Evolutionary conservation across 2,329 filamentous ascomycete species (phyloP), one percentile per base, ranked within the genome.

Genomic region (Xylariaceae sp.): DNA sequence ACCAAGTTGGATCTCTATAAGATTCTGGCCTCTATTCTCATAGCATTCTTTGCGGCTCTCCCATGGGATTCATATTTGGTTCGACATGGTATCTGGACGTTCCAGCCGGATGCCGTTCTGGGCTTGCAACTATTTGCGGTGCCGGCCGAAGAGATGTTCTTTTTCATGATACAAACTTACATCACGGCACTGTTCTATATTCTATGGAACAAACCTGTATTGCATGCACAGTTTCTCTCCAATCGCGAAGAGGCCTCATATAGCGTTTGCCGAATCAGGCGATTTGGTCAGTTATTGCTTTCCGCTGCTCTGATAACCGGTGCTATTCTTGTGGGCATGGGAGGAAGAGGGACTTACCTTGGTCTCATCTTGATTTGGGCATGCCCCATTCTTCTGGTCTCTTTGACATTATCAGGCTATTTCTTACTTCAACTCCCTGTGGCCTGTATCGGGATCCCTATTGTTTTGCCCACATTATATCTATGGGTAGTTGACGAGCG

Each of bases 31-130:
- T 72, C 89, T 47, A 75, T 86, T 54, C 71, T 75, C 18, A 76
- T 88, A 59, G 85, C 86, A 18, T 82, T 90, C 45, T 63, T 76
- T 22, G 80, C 86, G 3, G 89, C 87, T 0, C 83, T 86, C 22
- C 87, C 87, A 30, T 91, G 87, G 87, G 87, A 90, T 63, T 87
- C 85, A 8, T 88, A 88, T 68, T 76, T 90, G 39, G 87, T 91
- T 61, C 79, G 77, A 59, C 80, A 75, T 50, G 72, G 76, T 42
- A 79, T 90, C 64, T 90, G 87, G 87, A 84, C 81, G 9, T 91
- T 89, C 63, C 86, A 87, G 1, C 70, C 76, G 10, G 73, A 83
- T 63, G 86, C 80, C 18, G 80, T 89, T 30, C 63, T 86, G 34
- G 87, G 87, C 0, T 76, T 76, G 0, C 84, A 76, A 1, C 66